Evolutionary conservation across 2,329 filamentous ascomycete species (phyloP).

Genomic region (Hymenoscyphus linearis): DNA sequence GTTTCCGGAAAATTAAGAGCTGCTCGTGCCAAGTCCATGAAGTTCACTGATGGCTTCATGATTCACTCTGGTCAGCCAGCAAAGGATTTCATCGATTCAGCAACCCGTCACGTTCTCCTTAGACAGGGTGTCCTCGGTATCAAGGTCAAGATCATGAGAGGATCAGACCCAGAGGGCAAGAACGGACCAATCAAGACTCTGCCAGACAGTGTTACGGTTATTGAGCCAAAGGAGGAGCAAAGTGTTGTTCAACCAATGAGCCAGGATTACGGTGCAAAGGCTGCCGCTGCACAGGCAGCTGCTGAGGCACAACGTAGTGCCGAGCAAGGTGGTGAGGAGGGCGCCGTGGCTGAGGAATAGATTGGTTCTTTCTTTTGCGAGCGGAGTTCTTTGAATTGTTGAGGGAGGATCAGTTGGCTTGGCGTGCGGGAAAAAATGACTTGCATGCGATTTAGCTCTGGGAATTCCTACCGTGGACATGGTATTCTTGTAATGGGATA

Average conservation of each 20-base stretch:
- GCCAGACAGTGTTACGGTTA: slow-evolving; percentile 97
- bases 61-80: slow-evolving; percentile 99
- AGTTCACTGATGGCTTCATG: slow-evolving; percentile 99
- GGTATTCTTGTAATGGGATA: slow-evolving; percentile 29
- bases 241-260: slow-evolving; percentile 89
- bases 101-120: slow-evolving; percentile 98
- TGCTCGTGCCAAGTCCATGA: slow-evolving; percentile 99
- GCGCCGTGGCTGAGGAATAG: slow-evolving; percentile 39
- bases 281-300: slow-evolving; percentile 61
- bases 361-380: slow-evolving; percentile 15
- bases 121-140: slow-evolving; percentile 99
- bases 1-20: slow-evolving; percentile 98
- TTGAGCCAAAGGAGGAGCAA: slow-evolving; percentile 99
- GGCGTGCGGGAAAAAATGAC: slow-evolving; percentile 29
- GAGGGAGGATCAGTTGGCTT: slow-evolving; percentile 20
- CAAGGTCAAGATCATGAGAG: slow-evolving; percentile 99
- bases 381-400: slow-evolving; percentile 19
- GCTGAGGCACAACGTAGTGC: slow-evolving; percentile 53
- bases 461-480: slow-evolving; percentile 26
- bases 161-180: slow-evolving; percentile 99
- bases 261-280: slow-evolving; percentile 99
- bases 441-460: slow-evolving; percentile 26
- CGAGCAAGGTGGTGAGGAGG: slow-evolving; percentile 49
- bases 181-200: slow-evolving; percentile 94
- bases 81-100: slow-evolving; percentile 98